These are phyloP conservation scores for Volvox reticuliferus DNA, from an alignment of 139 green algal genomes.

Conservation along the genomic window DNA sequence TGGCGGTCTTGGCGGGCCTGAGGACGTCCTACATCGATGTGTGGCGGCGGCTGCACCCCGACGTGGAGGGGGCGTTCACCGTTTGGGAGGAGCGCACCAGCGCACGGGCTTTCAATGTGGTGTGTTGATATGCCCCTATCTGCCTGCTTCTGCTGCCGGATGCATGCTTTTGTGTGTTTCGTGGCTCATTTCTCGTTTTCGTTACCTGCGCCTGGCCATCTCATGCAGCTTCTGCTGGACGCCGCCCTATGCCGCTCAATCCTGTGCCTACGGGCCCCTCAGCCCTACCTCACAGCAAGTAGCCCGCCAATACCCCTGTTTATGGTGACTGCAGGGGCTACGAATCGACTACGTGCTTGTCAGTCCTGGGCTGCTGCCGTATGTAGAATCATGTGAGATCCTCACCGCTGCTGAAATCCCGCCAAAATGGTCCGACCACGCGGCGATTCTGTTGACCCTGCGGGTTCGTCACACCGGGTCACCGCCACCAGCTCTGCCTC, in stretches of 20 bases:
- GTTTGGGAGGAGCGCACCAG: conserved; percentile 81
- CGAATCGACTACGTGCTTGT: conserved; percentile 82
- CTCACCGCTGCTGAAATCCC: conserved; percentile 64
- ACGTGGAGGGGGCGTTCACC: conserved; percentile 56
- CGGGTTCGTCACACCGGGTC: neutral
- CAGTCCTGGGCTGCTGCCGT: conserved; percentile 61
- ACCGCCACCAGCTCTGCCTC: too few relatives aligned
- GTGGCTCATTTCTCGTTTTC: too few relatives aligned
- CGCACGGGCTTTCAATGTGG: conserved; percentile 78
- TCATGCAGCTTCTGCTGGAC: too few relatives aligned
- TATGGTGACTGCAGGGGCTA: conserved; percentile 64
- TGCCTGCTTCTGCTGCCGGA: too few relatives aligned
- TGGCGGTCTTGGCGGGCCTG: conserved; percentile 39
- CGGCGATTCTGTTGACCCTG: conserved; percentile 17
- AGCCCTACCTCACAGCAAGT: too few relatives aligned
- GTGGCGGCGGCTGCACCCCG: conserved; percentile 71
- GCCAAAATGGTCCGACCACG: conserved; percentile 72
- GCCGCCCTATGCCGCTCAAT: too few relatives aligned
- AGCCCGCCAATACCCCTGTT: too few relatives aligned
- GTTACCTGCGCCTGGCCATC: too few relatives aligned
- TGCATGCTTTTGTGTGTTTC: too few relatives aligned
- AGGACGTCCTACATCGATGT: conserved; percentile 56
- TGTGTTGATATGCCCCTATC: conserved; percentile 41
- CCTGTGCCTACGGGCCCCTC: too few relatives aligned
- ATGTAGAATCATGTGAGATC: conserved; percentile 72